A percentile compares a stretch with the other conserved stretches of the same genome.
Conservation (phyloP, 805 yeast species). For the Maudiozyma bulderi region DNA sequence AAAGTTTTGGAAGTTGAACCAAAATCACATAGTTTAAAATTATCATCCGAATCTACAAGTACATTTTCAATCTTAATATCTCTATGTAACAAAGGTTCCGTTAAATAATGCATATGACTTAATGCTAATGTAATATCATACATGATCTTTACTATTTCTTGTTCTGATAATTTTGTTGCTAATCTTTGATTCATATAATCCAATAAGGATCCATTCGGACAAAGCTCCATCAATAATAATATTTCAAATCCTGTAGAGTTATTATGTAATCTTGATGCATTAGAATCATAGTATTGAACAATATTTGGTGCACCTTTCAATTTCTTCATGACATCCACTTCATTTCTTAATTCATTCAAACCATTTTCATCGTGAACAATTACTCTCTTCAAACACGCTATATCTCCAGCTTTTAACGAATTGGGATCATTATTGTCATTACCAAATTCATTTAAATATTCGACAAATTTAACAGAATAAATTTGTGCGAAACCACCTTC, state of each 20-base stretch:
- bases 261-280: slow-evolving; percentile 47
- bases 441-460: slow-evolving; percentile 18
- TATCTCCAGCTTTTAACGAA: slow-evolving; percentile 35
- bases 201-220: slow-evolving; percentile 80
- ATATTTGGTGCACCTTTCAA: slow-evolving; percentile 47
- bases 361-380: slow-evolving; percentile 65
- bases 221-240: slow-evolving; percentile 83
- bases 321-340: slow-evolving; percentile 73
- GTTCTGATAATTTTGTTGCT: slow-evolving; percentile 66
- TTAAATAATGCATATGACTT: slow-evolving; percentile 73
- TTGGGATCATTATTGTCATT: slow-evolving; percentile 21
- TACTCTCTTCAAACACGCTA: slow-evolving; percentile 67
- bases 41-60: slow-evolving; percentile 56
- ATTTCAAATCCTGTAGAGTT: slow-evolving; percentile 62
- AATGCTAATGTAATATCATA: slow-evolving; percentile 71
- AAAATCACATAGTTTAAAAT: slow-evolving; percentile 84
- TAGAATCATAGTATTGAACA: slow-evolving; percentile 66
- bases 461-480: slow-evolving; percentile 50
- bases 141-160: slow-evolving; percentile 76
- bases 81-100: slow-evolving; percentile 74
- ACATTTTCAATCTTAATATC: slow-evolving; percentile 95
- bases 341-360: slow-evolving; percentile 54
- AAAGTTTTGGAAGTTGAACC: slow-evolving; percentile 61
- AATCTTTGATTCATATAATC: slow-evolving; percentile 87
- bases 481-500: slow-evolving; percentile 81